phyloP scores from a whole-genome alignment of 1,284 basidiomycete species.

The Ganoderma multipileum region DNA sequence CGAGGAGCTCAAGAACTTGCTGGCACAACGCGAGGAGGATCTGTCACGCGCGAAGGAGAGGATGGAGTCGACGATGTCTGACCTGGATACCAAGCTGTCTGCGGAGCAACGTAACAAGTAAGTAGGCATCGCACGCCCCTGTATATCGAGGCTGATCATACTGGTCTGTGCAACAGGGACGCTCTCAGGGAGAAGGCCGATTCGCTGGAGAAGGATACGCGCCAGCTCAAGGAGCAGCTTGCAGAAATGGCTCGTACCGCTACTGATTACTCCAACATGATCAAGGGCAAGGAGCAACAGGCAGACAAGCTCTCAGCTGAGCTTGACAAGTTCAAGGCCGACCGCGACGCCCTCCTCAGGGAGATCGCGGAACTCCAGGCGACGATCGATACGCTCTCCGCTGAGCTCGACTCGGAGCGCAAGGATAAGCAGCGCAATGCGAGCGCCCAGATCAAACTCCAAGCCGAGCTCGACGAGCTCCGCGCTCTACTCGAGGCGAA shows the following conservation, averaged over 20 bases:
- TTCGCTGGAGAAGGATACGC: conserved; percentile 68
- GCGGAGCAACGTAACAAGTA: conserved; percentile 75
- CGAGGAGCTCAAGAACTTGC: conserved; percentile 77
- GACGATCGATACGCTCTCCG: conserved; percentile 71
- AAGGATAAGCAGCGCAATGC: conserved; percentile 64
- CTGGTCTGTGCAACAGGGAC: conserved; percentile 54
- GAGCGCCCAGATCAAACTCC: conserved; percentile 65
- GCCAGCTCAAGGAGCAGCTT: conserved; percentile 81
- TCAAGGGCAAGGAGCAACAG: conserved; percentile 83
- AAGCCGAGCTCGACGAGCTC: conserved; percentile 88
- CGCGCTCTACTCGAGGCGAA: conserved; percentile 85
- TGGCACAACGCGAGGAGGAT: conserved; percentile 84
- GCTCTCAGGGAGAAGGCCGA: conserved; percentile 65
- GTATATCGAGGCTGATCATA: conserved; percentile 12
- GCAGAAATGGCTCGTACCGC: conserved; percentile 80
- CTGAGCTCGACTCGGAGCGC: conserved; percentile 72
- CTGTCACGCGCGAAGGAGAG: conserved; percentile 79
- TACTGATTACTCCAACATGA: conserved; percentile 80
- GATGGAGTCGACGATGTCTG: conserved; percentile 69
- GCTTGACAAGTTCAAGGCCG: conserved; percentile 57
- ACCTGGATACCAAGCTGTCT: conserved; percentile 78
- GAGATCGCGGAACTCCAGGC: conserved; percentile 72
- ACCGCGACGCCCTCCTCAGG: conserved; percentile 61
- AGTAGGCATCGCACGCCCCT: conserved; percentile 38
- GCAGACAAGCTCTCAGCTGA: conserved; percentile 67